A percentile compares a stretch with the other conserved stretches of the same genome.
Evolutionary conservation across 331 rosid species (phyloP).

Genomic region (Dryas integrifolia): DNA sequence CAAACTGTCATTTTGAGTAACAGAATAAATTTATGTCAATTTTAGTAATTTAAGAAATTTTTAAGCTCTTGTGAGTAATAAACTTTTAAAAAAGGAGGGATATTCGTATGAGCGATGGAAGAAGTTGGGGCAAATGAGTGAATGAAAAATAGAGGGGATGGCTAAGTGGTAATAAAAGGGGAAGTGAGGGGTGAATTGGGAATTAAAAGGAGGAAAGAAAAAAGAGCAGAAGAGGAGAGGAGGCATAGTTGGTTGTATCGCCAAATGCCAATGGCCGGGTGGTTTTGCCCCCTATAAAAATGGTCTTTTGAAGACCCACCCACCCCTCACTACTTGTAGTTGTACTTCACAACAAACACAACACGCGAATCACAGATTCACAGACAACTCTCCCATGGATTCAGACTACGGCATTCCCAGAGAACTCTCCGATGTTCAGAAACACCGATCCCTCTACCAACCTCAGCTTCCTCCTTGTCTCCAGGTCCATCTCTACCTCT

Average conservation of each 20-base stretch:
- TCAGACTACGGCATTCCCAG: constrained; percentile 96
- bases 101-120: no score
- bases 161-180: background rate
- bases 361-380: background rate
- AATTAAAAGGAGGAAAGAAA: no score
- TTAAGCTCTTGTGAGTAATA: no score
- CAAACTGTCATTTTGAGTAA: no score
- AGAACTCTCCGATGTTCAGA: constrained; percentile 92
- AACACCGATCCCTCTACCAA: constrained; percentile 66
- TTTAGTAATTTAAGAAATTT: no score
- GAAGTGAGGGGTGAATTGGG: background rate
- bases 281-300: constrained; percentile 2
- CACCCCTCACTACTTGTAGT: background rate
- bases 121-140: background rate
- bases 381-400: constrained; percentile 48
- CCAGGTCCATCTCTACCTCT: constrained; percentile 42
- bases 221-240: background rate
- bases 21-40: no score
- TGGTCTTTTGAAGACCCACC: background rate
- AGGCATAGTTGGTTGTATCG: constrained; percentile 27
- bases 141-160: background rate
- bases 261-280: constrained; percentile 26
- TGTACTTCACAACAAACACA: background rate
- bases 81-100: no score
- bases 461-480: constrained; percentile 97